A percentile compares a stretch with the other conserved stretches of the same genome.
These are phyloP conservation scores for Suillus occidentalis DNA, from an alignment of 768 basidiomycete genomes.

Conservation along the genomic window DNA sequence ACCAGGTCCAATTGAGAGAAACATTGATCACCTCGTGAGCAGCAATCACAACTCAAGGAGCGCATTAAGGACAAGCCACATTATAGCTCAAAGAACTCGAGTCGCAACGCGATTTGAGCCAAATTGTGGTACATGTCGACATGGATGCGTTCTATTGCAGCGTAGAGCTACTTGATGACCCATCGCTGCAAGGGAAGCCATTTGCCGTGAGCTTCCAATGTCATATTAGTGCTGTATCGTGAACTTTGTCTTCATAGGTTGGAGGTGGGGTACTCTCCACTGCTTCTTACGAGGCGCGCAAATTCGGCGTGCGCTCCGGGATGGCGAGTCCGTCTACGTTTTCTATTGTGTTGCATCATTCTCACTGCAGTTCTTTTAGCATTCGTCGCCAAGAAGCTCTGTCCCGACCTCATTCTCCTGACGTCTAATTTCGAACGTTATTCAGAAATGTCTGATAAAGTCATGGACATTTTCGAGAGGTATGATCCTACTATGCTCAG, in stretches of 20 bases:
- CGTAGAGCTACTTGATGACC: slow-evolving; percentile 71
- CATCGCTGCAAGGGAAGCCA: slow-evolving; percentile 64
- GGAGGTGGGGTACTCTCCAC: slow-evolving; percentile 84
- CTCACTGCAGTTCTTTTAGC: slow-evolving; percentile 40
- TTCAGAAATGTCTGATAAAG: slow-evolving; percentile 64
- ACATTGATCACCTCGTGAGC: slow-evolving; percentile 71
- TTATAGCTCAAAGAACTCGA: slow-evolving; percentile 67
- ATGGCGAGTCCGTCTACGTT: slow-evolving; percentile 75
- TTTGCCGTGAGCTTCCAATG: slow-evolving; percentile 55
- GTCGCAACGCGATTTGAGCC: slow-evolving; percentile 70
- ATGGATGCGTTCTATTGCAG: slow-evolving; percentile 93
- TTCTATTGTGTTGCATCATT: not conserved
- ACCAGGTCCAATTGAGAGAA: slow-evolving; percentile 58
- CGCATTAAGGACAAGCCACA: not conserved
- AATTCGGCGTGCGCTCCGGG: slow-evolving; percentile 88
- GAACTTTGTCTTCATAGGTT: slow-evolving; percentile 43
- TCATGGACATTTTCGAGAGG: slow-evolving; percentile 66
- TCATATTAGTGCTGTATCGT: slow-evolving; percentile 6
- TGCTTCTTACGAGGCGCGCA: slow-evolving; percentile 90
- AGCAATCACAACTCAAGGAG: not conserved
- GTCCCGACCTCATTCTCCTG: slow-evolving; percentile 81
- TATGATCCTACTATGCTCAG: slow-evolving; percentile 77
- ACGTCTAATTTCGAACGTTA: slow-evolving; percentile 59
- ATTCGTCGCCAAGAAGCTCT: slow-evolving; percentile 92
- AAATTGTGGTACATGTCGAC: slow-evolving; percentile 90